These are phyloP conservation scores for Acanthamoeba healyi DNA, from an alignment of 208 protist genomes.

Conservation along the genomic window DNA sequence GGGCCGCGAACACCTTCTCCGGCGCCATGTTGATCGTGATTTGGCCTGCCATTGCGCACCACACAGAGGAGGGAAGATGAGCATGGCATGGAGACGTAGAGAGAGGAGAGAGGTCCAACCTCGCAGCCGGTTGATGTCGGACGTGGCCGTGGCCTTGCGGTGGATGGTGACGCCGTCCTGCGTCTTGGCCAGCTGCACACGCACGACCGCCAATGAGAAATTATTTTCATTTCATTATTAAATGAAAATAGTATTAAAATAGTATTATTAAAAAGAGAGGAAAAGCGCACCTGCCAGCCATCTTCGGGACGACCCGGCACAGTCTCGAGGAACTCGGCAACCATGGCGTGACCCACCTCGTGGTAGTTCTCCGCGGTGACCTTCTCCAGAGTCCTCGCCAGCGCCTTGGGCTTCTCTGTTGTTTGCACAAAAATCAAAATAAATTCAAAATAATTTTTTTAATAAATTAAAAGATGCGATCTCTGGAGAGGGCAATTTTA, in stretches of 20 bases:
- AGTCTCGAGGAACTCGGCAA: constrained; percentile 14
- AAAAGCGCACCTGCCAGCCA: constrained; percentile 29
- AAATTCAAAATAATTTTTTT: not conserved
- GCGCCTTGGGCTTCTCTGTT: constrained; percentile 8
- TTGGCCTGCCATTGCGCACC: not conserved
- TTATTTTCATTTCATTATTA: not conserved
- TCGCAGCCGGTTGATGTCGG: constrained; percentile 25
- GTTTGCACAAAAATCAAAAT: not conserved
- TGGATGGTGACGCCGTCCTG: constrained; percentile 42
- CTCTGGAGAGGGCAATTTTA: too few relatives aligned
- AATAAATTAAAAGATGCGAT: not conserved
- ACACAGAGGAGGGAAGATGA: not conserved
- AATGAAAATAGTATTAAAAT: not conserved
- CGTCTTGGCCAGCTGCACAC: constrained; percentile 18
- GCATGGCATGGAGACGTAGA: not conserved
- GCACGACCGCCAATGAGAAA: not conserved
- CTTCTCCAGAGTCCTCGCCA: not conserved
- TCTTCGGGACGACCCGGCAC: not conserved
- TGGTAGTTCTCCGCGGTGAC: constrained; percentile 36
- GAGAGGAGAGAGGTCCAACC: not conserved
- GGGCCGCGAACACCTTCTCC: constrained; percentile 47
- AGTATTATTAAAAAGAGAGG: not conserved
- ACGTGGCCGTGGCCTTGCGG: constrained; percentile 33
- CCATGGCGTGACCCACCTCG: constrained; percentile 38
- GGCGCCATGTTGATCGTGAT: constrained; percentile 46